Base-by-base conservation (phyloP, 768 basidiomycete genomes). In the Flagelloscypha sp. region DNA sequence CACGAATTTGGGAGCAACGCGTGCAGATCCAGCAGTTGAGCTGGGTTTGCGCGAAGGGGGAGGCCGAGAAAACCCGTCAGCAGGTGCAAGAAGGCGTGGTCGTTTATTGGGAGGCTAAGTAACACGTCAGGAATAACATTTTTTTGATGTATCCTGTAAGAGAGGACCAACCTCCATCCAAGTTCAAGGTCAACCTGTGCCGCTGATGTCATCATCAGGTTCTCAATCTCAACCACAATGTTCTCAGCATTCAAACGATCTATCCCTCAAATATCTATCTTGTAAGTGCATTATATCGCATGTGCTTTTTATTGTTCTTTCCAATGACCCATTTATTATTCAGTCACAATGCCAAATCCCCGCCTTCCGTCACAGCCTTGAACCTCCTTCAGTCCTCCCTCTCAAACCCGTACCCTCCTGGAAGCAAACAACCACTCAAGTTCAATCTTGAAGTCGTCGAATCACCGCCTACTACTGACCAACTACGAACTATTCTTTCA, bases 361-460 rank as follows among this genome's bases (percentile, higher is more conserved):
- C 80, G 0, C 72, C 77, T 0, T 86, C 84, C 0, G 63, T 46
- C 10, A 66, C 72, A 47, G 80, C 83, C 0, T 61, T 87, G 5
- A 61, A 58, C 2, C 55, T 84, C 12, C 65, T 87, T 8, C 69
- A 71, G 5, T 59, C 72, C 0, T 70, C 84, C 0, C 51, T 81
- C 0, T 72, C 78, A 0, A 54, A 53, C 0, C 71, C 83, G 0
- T 87, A 80, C 49, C 84, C 84, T 7, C 64, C 74, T 0, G 56
- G 54, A 6, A 47, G 56, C 4, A 63, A 63, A 0, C 52, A 63
- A 3, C 79, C 84, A 0, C 70, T 87, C 11, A 56, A 70, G 9
- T 87, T 83, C 60, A 67, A 80, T 38, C 71, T 87, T 13, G 76
- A 84, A 36, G 75, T 87, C 17, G 61, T 87, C 28, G 81, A 84